Conservation (phyloP, 169 alveolate genomes). For the Plasmodium chabaudi region DNA sequence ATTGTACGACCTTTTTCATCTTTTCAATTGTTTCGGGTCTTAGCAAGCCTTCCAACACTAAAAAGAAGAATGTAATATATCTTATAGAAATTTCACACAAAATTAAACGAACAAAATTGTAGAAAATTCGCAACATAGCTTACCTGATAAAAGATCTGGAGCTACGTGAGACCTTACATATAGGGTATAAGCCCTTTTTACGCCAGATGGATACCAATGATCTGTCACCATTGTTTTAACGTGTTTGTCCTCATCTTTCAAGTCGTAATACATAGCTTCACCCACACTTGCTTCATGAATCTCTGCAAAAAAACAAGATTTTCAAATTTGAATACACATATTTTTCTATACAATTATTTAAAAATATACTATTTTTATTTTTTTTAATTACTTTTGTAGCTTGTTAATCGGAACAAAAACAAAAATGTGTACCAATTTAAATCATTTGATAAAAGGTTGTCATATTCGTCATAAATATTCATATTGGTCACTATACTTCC, state of each 20-base stretch:
- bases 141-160: no score
- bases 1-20: slow-evolving; percentile 24
- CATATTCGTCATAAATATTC: slow-evolving; percentile 35
- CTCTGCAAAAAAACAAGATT: slow-evolving; percentile 8
- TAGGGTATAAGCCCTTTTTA: slow-evolving; percentile 50
- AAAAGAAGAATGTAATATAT: background rate
- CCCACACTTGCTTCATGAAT: slow-evolving; percentile 15
- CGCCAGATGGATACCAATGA: slow-evolving; percentile 48
- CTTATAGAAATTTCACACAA: background rate
- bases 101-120: background rate
- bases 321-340: background rate
- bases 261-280: slow-evolving; percentile 55
- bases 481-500: slow-evolving; percentile 17
- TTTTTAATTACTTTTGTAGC: slow-evolving; percentile 23
- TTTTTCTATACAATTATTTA: background rate
- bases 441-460: slow-evolving; percentile 44
- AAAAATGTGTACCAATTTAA: slow-evolving; percentile 54
- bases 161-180: slow-evolving; percentile 5
- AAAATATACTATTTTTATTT: slow-evolving; percentile 11
- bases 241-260: slow-evolving; percentile 25
- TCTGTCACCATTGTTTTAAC: slow-evolving; percentile 14
- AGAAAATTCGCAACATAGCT: no score
- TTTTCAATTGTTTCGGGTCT: slow-evolving; percentile 18
- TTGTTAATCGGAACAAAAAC: slow-evolving; percentile 21
- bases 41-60: slow-evolving; percentile 39